Evolutionary conservation across 345 rosid species (phyloP).

Genomic region (Populus euphratica): DNA sequence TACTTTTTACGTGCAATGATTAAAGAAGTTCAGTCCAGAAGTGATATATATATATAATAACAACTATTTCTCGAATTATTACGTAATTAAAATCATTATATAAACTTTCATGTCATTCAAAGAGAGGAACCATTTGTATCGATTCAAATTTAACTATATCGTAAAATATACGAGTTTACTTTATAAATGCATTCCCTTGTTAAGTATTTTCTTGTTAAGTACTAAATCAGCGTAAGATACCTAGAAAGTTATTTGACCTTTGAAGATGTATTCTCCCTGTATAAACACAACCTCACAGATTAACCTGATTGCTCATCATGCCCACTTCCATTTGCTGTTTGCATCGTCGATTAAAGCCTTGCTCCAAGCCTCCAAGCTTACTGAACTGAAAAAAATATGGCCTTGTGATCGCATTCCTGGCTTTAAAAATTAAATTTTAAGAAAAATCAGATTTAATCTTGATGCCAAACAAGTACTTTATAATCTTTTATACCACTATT

Average conservation of each 20-base stretch:
- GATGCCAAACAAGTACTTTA: no score
- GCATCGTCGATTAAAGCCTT: not conserved
- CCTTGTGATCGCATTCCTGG: slow-evolving; percentile 19
- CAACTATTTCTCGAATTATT: no score
- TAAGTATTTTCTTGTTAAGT: no score
- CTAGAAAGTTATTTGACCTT: not conserved
- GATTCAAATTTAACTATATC: no score
- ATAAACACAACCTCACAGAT: not conserved
- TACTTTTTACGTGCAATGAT: not conserved
- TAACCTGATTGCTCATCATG: not conserved
- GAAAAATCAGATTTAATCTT: no score
- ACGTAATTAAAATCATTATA: no score
- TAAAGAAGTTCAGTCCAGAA: not conserved
- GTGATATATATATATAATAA: no score
- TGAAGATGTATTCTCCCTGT: not conserved
- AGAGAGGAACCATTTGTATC: no score
- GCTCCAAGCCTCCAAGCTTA: not conserved
- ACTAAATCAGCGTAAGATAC: not conserved
- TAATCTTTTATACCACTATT: not conserved
- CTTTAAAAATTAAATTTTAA: not conserved
- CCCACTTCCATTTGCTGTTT: not conserved
- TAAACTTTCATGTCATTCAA: no score
- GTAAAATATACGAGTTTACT: no score
- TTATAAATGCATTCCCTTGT: not conserved
- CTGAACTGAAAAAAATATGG: not conserved